Evolutionary conservation across 2,329 filamentous ascomycete species (phyloP), one percentile per base, ranked within the genome.

Genomic region (Sporothrix brunneoviolacea): DNA sequence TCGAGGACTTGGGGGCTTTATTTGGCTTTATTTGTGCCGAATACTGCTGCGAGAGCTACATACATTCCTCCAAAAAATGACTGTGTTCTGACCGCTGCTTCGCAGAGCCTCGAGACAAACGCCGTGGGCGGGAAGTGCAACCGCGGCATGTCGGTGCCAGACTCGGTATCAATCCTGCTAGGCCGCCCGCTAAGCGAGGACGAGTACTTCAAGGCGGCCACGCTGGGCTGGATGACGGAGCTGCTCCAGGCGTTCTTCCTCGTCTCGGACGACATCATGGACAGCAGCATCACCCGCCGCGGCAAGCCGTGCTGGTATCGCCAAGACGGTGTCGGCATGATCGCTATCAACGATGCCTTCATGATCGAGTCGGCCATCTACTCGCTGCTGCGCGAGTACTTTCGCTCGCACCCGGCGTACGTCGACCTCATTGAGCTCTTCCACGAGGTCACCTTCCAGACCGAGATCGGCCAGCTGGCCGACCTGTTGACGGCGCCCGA

Each of bases 251-350:
- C 93, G 58, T 97, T 96, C 79, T 97, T 98, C 82, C 83, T 98
- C 53, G 93, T 98, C 58, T 90, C 88, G 39, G 93, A 98, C 72
- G 93, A 98, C 70, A 96, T 98, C 64, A 98, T 98, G 93, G 93
- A 98, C 73, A 72, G 79, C 62, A 94, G 87, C 68, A 93, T 95
- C 70, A 98, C 93, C 51, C 90, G 93, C 54, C 89, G 93, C 59
- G 91, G 91, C 56, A 82, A 86, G 71, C 91, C 93, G 37, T 98
- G 93, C 76, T 98, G 93, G 93, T 98, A 97, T 74, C 85, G 86
- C 54, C 84, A 89, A 59, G 82, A 88, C 28, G 83, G 85, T 43
- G 91, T 98, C 37, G 91, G 91, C 68, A 91, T 94, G 84, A 80
- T 96, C 58, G 91, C 93, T 65, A 96, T 98, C 79, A 98, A 98